A percentile compares a stretch with the other conserved stretches of the same genome.
Evolutionary conservation across 2,329 filamentous ascomycete genomes (phyloP).

Genomic region (Cercospora zeina): DNA sequence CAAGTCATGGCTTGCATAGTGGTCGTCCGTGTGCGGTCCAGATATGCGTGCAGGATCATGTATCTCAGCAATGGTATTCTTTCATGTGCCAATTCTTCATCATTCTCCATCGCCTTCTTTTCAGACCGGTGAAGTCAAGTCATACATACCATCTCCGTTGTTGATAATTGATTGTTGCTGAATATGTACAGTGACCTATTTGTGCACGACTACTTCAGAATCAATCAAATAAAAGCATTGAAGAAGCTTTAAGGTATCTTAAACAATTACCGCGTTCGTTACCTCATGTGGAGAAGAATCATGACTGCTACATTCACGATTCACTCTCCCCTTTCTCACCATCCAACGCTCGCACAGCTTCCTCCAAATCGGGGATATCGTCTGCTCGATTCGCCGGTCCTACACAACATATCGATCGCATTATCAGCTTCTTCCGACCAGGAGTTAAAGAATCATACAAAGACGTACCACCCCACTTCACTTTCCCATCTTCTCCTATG

Average conservation of each 20-base stretch:
- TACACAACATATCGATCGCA: background rate
- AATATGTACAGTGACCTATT: background rate
- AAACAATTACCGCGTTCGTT: background rate
- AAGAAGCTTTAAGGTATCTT: background rate
- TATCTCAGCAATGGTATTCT: conserved; percentile 2
- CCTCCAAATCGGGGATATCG: conserved; percentile 57
- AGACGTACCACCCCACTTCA: conserved; percentile 52
- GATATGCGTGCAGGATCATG: background rate
- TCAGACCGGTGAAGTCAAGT: too few relatives aligned
- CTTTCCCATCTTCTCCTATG: conserved; percentile 54
- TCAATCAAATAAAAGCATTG: background rate
- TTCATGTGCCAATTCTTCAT: background rate
- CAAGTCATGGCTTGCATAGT: background rate
- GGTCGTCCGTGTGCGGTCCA: background rate
- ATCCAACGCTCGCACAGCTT: conserved; percentile 41
- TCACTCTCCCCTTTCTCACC: background rate
- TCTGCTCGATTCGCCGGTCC: conserved; percentile 52
- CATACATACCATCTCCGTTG: too few relatives aligned
- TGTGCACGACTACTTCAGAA: background rate
- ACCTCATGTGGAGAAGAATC: background rate
- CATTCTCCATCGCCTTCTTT: background rate
- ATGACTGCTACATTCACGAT: background rate
- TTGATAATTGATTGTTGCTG: background rate
- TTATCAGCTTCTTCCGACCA: too few relatives aligned
- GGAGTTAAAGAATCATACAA: too few relatives aligned